These are phyloP conservation scores for Gossypium bickii DNA, from an alignment of 345 rosid species.

Conservation along the genomic window DNA sequence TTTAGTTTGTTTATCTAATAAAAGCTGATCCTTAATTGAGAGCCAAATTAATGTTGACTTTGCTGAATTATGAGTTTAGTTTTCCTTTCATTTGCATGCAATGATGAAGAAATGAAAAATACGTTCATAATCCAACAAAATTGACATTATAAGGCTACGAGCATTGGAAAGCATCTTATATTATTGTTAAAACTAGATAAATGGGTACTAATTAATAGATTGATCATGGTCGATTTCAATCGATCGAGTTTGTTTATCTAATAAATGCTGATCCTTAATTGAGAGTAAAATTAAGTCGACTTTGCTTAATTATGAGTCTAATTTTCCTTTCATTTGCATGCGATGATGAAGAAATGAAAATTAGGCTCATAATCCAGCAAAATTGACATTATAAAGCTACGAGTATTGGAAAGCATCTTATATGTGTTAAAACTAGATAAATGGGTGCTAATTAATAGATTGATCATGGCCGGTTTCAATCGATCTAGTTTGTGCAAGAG, in stretches of 20 bases:
- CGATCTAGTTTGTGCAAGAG: too few relatives aligned
- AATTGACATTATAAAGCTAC: background rate
- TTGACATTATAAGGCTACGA: background rate
- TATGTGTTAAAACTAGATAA: background rate
- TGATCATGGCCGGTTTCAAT: too few relatives aligned
- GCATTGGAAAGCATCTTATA: background rate
- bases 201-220: too few relatives aligned
- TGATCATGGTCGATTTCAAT: too few relatives aligned
- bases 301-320: background rate
- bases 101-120: background rate
- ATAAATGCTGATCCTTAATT: background rate
- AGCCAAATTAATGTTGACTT: background rate
- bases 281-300: background rate
- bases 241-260: too few relatives aligned
- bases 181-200: background rate
- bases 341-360: background rate
- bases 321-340: background rate
- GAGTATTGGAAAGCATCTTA: background rate
- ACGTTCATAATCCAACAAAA: background rate
- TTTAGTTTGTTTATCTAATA: too few relatives aligned
- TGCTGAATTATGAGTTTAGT: background rate
- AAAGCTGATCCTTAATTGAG: background rate
- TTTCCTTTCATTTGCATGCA: background rate
- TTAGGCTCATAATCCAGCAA: background rate
- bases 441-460: too few relatives aligned